Evolutionary conservation across 495 filamentous ascomycete genomes (phyloP).

Genomic region (Lasiosphaeria ovina): DNA sequence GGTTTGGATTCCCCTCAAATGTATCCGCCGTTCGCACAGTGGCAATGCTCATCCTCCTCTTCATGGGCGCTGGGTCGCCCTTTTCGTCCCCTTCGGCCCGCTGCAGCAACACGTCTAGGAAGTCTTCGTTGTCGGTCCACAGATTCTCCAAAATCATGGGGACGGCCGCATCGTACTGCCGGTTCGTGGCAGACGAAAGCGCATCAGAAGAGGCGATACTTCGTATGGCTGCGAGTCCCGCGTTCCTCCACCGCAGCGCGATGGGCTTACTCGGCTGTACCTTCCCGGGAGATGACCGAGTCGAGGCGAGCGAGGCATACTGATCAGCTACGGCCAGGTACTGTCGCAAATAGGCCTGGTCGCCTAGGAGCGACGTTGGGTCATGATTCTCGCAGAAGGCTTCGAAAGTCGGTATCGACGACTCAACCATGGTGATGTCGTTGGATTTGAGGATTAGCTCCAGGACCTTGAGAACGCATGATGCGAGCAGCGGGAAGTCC

Average conservation of each 20-base stretch:
- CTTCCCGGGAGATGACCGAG: conserved; percentile 46
- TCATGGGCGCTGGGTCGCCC: conserved; percentile 57
- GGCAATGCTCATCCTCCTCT: conserved; percentile 71
- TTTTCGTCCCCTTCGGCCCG: conserved; percentile 64
- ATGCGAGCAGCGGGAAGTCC: conserved; percentile 82
- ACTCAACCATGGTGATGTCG: conserved; percentile 86
- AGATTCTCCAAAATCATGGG: conserved; percentile 83
- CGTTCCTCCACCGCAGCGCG: conserved; percentile 78
- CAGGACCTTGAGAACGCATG: conserved; percentile 75
- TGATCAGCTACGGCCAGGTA: conserved; percentile 74
- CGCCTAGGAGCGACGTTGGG: conserved; percentile 69
- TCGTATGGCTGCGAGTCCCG: conserved; percentile 75
- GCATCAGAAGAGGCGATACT: conserved; percentile 75
- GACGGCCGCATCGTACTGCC: conserved; percentile 70
- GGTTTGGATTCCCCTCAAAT: conserved; percentile 60
- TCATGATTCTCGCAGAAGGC: conserved; percentile 81
- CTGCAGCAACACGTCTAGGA: conserved; percentile 60
- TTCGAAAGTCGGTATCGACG: conserved; percentile 77
- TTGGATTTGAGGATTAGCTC: conserved; percentile 71
- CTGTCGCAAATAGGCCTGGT: conserved; percentile 77
- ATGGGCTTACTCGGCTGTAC: conserved; percentile 64
- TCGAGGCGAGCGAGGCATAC: conserved; percentile 76
- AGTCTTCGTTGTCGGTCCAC: conserved; percentile 69
- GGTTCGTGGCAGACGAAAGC: conserved; percentile 67
- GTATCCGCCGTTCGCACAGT: conserved; percentile 72